Percentiles rank a stretch among this genome's conserved stretches.
Evolutionary conservation across 257 asterid genomes (phyloP).

Genomic region (Knoxia roxburghii): DNA sequence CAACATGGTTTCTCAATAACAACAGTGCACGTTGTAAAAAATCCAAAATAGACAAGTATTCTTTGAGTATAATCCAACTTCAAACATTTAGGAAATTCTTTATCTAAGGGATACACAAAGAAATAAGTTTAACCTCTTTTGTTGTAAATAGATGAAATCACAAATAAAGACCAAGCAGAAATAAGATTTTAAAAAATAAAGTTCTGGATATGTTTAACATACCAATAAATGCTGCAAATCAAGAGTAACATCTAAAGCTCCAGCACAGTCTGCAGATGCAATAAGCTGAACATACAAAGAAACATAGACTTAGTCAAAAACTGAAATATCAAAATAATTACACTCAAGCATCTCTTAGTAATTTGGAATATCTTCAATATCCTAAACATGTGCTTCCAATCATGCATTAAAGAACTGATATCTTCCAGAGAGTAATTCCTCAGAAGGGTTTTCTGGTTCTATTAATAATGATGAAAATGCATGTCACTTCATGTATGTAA

Average conservation of each 20-base stretch:
- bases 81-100: not conserved
- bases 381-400: not conserved
- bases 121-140: not conserved
- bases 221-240: slow-evolving; percentile 93
- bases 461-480: too few species aligned
- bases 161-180: not conserved
- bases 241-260: slow-evolving; percentile 91
- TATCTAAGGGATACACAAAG: not conserved
- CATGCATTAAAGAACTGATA: not conserved
- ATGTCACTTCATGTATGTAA: not conserved
- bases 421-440: not conserved
- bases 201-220: slow-evolving; percentile 29
- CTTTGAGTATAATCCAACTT: not conserved
- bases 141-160: not conserved
- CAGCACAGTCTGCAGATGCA: slow-evolving; percentile 95
- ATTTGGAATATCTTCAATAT: not conserved
- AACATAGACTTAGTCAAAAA: not conserved
- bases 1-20: not conserved
- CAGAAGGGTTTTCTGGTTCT: not conserved
- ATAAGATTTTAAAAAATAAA: slow-evolving; percentile 6
- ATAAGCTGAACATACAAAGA: slow-evolving; percentile 62
- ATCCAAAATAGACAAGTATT: not conserved
- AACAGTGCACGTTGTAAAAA: not conserved
- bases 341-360: not conserved
- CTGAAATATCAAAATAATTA: not conserved